Evolutionary conservation across 2,329 filamentous ascomycete species (phyloP), one percentile per base, ranked within the genome.

Genomic region (Gaeumannomyces tritici): DNA sequence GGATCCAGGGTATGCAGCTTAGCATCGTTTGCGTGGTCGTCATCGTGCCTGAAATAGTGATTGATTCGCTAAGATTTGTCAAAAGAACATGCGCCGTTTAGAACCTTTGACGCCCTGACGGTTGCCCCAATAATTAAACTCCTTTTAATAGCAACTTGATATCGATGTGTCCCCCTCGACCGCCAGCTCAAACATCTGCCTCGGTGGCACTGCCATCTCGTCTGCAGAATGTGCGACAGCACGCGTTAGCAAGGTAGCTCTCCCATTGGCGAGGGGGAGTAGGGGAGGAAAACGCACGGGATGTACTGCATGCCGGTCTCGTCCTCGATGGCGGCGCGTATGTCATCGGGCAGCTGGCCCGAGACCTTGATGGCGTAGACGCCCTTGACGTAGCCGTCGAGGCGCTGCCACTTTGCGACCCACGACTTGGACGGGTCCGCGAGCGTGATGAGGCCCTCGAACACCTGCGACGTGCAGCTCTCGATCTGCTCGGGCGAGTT

Each of bases 331-430:
- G 79, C 77, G 27, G 79, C 77, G 57, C 84, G 76, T 55, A 89
- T 80, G 65, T 89, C 87, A 66, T 89, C 86, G 6, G 87, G 86
- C 64, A 89, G 75, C 72, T 90, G 86, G 24, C 95, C 95, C 35
- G 89, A 91, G 28, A 99, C 95, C 78, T 98, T 97, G 62, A 92
- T 90, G 24, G 95, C 95, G 77, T 99, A 99, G 63, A 96, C 87
- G 62, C 95, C 95, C 21, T 86, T 84, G 61, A 95, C 89, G 74
- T 96, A 98, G 62, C 85, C 86, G 73, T 97, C 91, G 64, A 99
- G 78, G 11, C 95, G 85, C 80, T 98, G 92, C 89, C 93, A 98
- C 73, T 91, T 90, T n/a, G 93, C 93, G 59, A 98, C 91, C 95
- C 95, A 99, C 70, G 90, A 96, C 68, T 82, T 84, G 56, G 79